Conservation (phyloP, 192 early-diverging fungal species). For the Dimargaris verticillata region DNA sequence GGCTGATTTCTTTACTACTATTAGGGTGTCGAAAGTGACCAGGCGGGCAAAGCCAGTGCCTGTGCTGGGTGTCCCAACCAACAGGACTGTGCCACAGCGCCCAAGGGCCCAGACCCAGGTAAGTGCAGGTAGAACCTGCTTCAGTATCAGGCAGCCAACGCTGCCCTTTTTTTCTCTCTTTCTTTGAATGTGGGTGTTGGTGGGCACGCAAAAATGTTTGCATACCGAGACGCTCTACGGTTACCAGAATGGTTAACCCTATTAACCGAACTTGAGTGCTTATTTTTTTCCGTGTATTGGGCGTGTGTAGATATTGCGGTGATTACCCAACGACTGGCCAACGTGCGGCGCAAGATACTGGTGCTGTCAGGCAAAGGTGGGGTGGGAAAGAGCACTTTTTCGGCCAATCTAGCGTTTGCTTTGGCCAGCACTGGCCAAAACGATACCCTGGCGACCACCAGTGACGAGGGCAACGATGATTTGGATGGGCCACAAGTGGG, state of each 20-base stretch:
- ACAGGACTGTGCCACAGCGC: constrained; percentile 49
- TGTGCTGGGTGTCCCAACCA: constrained; percentile 77
- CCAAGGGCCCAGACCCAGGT: constrained; percentile 69
- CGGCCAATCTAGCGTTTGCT: constrained; percentile 72
- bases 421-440: constrained; percentile 29
- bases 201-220: not conserved
- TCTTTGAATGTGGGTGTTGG: not conserved
- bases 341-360: constrained; percentile 69
- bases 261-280: not conserved
- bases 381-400: constrained; percentile 89
- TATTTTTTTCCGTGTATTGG: not conserved
- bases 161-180: not conserved
- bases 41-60: constrained; percentile 51
- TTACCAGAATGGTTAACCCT: not conserved
- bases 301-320: constrained; percentile 29
- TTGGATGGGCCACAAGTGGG: constrained; percentile 34
- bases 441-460: constrained; percentile 20
- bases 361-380: constrained; percentile 96
- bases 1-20: not conserved
- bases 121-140: not conserved
- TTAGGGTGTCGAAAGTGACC: constrained; percentile 49
- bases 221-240: not conserved
- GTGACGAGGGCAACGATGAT: constrained; percentile 13
- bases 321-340: constrained; percentile 40
- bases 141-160: not conserved